These are phyloP conservation scores for Aspergillus calidoustus DNA, from an alignment of 2,329 filamentous ascomycete genomes.

Conservation along the genomic window DNA sequence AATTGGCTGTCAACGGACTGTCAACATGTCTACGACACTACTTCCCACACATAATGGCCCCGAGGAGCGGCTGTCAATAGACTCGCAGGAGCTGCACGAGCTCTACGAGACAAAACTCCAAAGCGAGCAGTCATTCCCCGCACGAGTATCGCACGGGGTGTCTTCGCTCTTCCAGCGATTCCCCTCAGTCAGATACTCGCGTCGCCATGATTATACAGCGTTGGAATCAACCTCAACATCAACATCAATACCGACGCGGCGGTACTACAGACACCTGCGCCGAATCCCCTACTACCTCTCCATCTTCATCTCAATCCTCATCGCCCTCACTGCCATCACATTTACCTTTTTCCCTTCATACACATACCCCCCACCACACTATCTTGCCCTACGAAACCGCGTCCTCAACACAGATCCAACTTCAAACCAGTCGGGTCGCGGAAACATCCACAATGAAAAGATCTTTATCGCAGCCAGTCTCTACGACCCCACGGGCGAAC, in stretches of 20 bases:
- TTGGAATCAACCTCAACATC: neutral
- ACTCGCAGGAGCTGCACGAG: neutral
- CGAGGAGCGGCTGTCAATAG: neutral
- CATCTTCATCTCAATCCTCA: neutral
- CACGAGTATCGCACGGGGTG: neutral
- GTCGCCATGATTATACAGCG: neutral
- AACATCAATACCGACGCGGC: neutral
- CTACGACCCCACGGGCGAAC: slow-evolving; percentile 64
- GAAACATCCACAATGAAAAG: slow-evolving; percentile 62
- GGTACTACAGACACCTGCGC: neutral
- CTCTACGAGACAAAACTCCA: neutral
- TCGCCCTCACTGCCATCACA: neutral
- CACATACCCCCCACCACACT: slow-evolving; percentile 58
- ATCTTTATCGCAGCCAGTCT: slow-evolving; percentile 75
- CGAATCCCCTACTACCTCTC: neutral
- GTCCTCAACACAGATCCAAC: slow-evolving; percentile 30
- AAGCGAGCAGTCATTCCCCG: neutral
- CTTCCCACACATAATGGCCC: neutral
- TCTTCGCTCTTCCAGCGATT: neutral
- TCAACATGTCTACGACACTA: neutral
- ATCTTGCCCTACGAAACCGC: slow-evolving; percentile 43
- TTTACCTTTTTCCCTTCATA: slow-evolving; percentile 58
- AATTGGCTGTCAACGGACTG: neutral
- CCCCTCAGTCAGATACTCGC: neutral
- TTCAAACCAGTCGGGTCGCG: slow-evolving; percentile 39